Base-by-base conservation (phyloP, 805 yeast species). In the Ogataea populi-albae region DNA sequence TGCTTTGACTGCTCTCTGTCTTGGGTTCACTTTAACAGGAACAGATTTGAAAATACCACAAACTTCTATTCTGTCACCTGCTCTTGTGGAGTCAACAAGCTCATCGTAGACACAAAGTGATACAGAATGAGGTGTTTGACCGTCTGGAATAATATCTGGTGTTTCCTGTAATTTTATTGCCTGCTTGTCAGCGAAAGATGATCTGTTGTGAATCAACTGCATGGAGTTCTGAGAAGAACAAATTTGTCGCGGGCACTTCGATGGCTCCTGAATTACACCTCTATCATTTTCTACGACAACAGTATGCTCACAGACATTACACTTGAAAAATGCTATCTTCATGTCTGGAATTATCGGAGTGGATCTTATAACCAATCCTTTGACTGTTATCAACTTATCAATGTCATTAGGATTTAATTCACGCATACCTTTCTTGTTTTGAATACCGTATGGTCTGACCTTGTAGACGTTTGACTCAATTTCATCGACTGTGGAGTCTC, bases 51-150 rank as follows among this genome's bases (percentile, higher is more conserved):
- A 93, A 25, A 94, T 82, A 43, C 98, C 98, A 39, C 96, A 88
- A 14, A 89, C 94, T 60, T 91, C 96, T 30, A 93, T 75, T 40
- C 97, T 76, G 61, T 93, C 98, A 70, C 98, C 98, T 6, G 98
- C 97, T 51, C 95, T 76, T 53, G 95, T 84, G 35, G 85, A 73
- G 60, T 93, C 98, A 1, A 93, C 98, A 43, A 93, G 70, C 59
- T 93, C 98, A 61, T 93, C 98, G 57, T 91, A 93, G 1, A 86
- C 95, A 66, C 96, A 87, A 19, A 93, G 66, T 5, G 95, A 86
- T 31, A 93, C 86, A 10, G 96, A 82, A 61, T 93, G 98, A 2
- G 98, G 98, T 3, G 98, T 93, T 63, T 93, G 98, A 12, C 98
- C 98, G 64, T 86, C 98, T 4, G 98, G 98, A 11, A 91, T 95